Conservation (phyloP, 805 yeast species). For the Ogataea nakhonphanomensis region DNA sequence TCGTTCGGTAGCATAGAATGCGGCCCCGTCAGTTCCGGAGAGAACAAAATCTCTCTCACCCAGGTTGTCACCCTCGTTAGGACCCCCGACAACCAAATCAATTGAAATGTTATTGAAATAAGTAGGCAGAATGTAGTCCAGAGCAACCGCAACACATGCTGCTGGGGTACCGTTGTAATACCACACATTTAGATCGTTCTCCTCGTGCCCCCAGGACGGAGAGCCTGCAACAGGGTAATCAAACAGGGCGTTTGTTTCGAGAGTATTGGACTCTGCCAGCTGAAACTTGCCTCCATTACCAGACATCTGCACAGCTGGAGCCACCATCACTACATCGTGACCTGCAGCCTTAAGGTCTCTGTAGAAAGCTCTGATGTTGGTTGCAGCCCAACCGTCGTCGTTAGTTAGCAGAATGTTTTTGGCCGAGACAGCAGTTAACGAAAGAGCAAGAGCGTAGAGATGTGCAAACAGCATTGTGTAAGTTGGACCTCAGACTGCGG, state of each 20-base stretch:
- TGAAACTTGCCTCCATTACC: constrained; percentile 56
- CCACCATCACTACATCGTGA: constrained; percentile 46
- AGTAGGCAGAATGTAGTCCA: constrained; percentile 45
- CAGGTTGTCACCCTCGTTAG: constrained; percentile 49
- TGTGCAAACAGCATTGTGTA: constrained; percentile 4
- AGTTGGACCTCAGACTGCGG: neutral
- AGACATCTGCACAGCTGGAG: constrained; percentile 49
- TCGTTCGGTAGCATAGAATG: constrained; percentile 45
- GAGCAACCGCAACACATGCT: constrained; percentile 46
- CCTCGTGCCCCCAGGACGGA: constrained; percentile 56
- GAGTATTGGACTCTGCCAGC: constrained; percentile 37
- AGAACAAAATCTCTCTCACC: constrained; percentile 41
- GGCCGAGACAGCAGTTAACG: constrained; percentile 20
- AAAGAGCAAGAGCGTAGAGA: constrained; percentile 5
- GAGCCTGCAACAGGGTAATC: constrained; percentile 44
- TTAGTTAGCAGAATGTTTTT: constrained; percentile 49
- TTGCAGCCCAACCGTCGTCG: constrained; percentile 58
- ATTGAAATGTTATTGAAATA: constrained; percentile 41
- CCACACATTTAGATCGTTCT: constrained; percentile 42
- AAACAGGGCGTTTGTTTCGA: constrained; percentile 46
- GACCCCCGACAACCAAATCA: constrained; percentile 51
- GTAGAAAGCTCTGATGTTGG: constrained; percentile 56
- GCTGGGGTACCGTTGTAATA: constrained; percentile 58
- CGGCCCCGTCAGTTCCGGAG: constrained; percentile 53
- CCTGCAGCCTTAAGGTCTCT: constrained; percentile 44